Conservation (phyloP, 495 filamentous ascomycete species). For the Trichoderma gamsii region DNA sequence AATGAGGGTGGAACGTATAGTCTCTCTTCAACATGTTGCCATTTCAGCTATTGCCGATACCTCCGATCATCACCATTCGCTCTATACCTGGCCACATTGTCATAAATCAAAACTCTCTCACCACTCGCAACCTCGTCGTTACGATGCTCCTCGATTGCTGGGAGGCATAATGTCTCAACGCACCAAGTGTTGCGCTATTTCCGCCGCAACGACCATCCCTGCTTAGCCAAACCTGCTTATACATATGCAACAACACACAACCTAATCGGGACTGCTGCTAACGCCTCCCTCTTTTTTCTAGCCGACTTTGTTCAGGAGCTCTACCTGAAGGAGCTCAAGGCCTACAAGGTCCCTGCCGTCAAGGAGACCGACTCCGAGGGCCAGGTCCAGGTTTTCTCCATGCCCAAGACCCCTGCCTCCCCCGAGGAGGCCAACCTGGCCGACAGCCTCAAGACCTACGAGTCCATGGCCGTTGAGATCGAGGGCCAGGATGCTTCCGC, state of each 20-base stretch:
- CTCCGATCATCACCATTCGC: neutral
- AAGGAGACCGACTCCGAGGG: conserved; percentile 83
- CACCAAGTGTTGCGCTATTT: neutral
- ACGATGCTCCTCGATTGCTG: conserved; percentile 17
- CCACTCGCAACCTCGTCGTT: neutral
- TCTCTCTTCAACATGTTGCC: neutral
- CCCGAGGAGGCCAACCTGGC: conserved; percentile 91
- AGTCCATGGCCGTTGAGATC: conserved; percentile 85
- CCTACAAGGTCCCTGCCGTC: conserved; percentile 78
- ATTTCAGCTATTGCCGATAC: neutral
- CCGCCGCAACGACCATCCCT: neutral
- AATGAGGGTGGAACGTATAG: neutral
- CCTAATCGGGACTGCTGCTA: neutral
- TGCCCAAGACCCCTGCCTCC: conserved; percentile 71
- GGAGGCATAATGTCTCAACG: conserved; percentile 22
- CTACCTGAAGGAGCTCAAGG: conserved; percentile 89
- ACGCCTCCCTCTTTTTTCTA: conserved; percentile 30
- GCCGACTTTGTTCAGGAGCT: conserved; percentile 95
- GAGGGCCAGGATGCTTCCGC: conserved; percentile 66
- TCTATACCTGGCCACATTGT: neutral
- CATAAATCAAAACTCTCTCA: neutral
- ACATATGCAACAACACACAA: neutral
- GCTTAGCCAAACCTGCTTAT: neutral
- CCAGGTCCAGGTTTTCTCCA: conserved; percentile 80
- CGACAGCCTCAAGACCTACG: conserved; percentile 85